These are phyloP conservation scores for Oryza meyeriana DNA, from an alignment of 176 grass and related monocot genomes.

Conservation along the genomic window DNA sequence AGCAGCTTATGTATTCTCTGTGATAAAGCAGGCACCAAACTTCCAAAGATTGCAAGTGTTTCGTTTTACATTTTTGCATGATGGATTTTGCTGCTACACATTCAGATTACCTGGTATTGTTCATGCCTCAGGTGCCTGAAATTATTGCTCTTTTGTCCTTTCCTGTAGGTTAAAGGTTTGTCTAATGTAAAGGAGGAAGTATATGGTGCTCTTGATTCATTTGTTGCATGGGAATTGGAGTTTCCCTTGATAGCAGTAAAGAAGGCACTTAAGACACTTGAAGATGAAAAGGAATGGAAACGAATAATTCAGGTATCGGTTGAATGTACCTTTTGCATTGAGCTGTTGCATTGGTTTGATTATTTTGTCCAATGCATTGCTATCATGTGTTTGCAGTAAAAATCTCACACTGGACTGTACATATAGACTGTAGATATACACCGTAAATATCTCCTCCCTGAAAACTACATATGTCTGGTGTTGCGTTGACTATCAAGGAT, in stretches of 20 bases:
- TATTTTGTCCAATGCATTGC: neutral
- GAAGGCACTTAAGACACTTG: constrained; percentile 84
- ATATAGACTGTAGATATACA: neutral
- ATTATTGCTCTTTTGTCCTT: neutral
- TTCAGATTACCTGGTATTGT: neutral
- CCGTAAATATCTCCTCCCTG: neutral
- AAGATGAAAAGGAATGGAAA: constrained; percentile 94
- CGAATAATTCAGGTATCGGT: constrained; percentile 82
- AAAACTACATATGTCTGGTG: neutral
- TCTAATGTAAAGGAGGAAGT: constrained; percentile 98
- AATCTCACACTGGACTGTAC: neutral
- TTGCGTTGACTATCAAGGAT: neutral
- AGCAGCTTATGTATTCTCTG: neutral
- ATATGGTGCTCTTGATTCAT: constrained; percentile 94
- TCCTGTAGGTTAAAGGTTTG: constrained; percentile 70
- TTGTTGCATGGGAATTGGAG: constrained; percentile 96
- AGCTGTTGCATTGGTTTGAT: neutral
- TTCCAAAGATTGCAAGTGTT: neutral
- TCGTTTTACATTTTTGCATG: neutral
- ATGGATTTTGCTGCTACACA: neutral
- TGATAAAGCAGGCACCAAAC: neutral
- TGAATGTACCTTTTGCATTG: neutral
- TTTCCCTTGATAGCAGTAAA: constrained; percentile 97
- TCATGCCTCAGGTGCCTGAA: neutral
- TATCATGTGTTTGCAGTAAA: constrained; percentile 3